These are phyloP conservation scores for Pseudevernia furfuracea DNA, from an alignment of 495 filamentous ascomycete genomes.

Conservation along the genomic window DNA sequence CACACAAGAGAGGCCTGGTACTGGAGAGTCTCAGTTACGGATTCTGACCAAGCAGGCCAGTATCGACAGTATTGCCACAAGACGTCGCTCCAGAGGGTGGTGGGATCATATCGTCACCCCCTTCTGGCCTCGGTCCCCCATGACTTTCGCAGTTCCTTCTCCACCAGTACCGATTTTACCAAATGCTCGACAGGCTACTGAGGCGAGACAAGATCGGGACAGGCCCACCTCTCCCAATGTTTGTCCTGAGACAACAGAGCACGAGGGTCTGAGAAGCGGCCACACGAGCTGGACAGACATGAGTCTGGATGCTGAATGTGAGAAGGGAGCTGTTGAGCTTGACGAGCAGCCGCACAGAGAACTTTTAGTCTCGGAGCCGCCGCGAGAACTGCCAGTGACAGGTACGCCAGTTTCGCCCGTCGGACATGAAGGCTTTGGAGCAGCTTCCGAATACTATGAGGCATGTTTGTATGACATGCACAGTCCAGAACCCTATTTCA, in stretches of 20 bases:
- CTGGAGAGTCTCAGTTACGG: slow-evolving; percentile 33
- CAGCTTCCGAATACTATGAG: slow-evolving; percentile 47
- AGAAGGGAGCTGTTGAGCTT: slow-evolving; percentile 23
- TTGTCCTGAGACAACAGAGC: neutral
- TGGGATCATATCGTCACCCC: slow-evolving; percentile 83
- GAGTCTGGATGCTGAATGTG: slow-evolving; percentile 27
- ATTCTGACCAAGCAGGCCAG: slow-evolving; percentile 22
- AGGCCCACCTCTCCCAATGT: slow-evolving; percentile 32
- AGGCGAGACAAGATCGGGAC: slow-evolving; percentile 25
- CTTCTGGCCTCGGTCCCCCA: slow-evolving; percentile 47
- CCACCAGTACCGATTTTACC: slow-evolving; percentile 30
- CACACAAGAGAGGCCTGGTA: slow-evolving; percentile 25
- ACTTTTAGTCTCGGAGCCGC: slow-evolving; percentile 1
- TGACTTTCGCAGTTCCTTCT: slow-evolving; percentile 24
- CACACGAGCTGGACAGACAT: slow-evolving; percentile 29
- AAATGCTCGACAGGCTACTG: slow-evolving; percentile 29
- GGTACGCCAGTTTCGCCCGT: slow-evolving; percentile 6
- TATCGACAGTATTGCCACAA: slow-evolving; percentile 39
- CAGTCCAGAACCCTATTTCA: slow-evolving; percentile 43
- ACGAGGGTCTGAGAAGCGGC: slow-evolving; percentile 13
- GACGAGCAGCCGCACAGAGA: slow-evolving; percentile 4
- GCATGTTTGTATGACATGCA: slow-evolving; percentile 46
- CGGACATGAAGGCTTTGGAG: slow-evolving; percentile 30
- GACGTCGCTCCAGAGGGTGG: slow-evolving; percentile 67
- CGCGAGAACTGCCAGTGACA: neutral